Conservation (phyloP, 2,329 filamentous ascomycete genomes). For the Dryadomyces quercivorus region DNA sequence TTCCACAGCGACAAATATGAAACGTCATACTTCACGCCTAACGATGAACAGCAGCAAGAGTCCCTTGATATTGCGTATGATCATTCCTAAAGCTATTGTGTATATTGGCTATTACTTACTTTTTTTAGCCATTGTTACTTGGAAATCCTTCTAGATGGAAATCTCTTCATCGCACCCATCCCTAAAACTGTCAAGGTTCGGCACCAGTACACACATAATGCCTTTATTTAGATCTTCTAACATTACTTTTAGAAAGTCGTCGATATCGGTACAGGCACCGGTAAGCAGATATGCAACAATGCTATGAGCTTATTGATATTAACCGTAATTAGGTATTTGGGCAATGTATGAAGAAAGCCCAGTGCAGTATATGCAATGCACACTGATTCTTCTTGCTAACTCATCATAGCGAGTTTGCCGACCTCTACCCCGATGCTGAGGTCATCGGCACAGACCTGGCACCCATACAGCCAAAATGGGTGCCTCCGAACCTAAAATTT, state of each 20-base stretch:
- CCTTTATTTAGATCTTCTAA: neutral
- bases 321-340: neutral
- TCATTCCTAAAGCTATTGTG: neutral
- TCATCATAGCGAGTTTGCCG: slow-evolving; percentile 31
- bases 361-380: neutral
- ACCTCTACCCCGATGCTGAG: slow-evolving; percentile 29
- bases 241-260: neutral
- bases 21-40: neutral
- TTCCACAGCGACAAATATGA: neutral
- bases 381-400: neutral
- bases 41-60: neutral
- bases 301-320: neutral
- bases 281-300: neutral
- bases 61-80: neutral
- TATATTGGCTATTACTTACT: neutral
- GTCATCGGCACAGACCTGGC: slow-evolving; percentile 43
- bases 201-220: too few species aligned
- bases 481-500: slow-evolving; percentile 42
- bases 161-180: neutral
- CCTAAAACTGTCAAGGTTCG: neutral
- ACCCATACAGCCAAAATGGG: slow-evolving; percentile 41
- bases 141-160: neutral
- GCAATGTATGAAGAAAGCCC: neutral
- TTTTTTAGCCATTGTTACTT: neutral
- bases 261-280: neutral